Base-by-base conservation (phyloP, 2,329 filamentous ascomycete genomes). In the Escovopsis sp. region DNA sequence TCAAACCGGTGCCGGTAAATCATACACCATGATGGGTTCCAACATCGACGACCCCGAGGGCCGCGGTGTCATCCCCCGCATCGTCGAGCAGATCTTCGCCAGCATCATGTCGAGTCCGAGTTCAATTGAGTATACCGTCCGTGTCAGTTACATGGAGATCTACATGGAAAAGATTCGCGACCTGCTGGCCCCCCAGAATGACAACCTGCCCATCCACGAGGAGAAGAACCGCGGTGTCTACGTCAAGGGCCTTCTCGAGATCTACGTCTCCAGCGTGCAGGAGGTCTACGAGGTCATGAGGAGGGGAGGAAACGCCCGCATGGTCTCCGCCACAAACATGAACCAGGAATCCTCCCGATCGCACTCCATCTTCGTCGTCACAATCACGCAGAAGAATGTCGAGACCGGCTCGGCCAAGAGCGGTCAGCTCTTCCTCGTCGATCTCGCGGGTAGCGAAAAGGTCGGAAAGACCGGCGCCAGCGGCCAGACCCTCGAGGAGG, bases 131-230 rank as follows among this genome's bases (percentile, higher is more conserved):
- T 96, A 96, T 63, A 96, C 88, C n/a, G 89, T 98, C 41, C 79
- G 88, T 43, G 89, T 96, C 57, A 94, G 87, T 63, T 96, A 96
- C 65, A 95, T 98, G 88, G 91, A 98, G 65, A 96, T 98, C 50
- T 98, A 98, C 70, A 98, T 96, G 91, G 91, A 98, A 67, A 79
- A 84, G 52, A 96, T 98, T 60, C 79, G 89, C 55, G 91, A 98
- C 76, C 66, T 98, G 55, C 68, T 98, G 48, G 79, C 82, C 20
- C 91, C 91, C 10, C 83, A 88, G 46, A 94, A 96, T 63, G 89
- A 95, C 66, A 96, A 96, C 57, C 69, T 98, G 40, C 88, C 89
- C 0, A 81, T 96, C n/a, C 91, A 96, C 65, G 91, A 98, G 57
- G 91, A 96, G 64, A 94, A 95, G 72, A 91, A 82, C 57, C 75